These are phyloP conservation scores for Aspergillus pseudoterreus DNA, from an alignment of 2,329 filamentous ascomycete genomes.

Conservation along the genomic window DNA sequence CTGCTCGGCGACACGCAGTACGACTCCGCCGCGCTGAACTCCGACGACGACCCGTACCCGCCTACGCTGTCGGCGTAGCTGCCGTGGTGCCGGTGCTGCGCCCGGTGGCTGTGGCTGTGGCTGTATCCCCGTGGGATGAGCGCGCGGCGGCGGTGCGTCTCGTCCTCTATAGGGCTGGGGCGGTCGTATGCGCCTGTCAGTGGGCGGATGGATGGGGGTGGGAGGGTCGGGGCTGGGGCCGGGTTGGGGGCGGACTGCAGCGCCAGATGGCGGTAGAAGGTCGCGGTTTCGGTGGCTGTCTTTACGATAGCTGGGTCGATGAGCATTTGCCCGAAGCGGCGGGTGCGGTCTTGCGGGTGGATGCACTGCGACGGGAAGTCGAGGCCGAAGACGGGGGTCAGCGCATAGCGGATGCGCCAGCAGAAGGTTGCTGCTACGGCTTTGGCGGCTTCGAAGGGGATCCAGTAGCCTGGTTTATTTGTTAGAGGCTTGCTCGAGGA, in stretches of 20 bases:
- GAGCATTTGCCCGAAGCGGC: conserved; percentile 63
- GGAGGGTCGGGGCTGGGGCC: neutral
- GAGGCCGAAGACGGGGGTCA: conserved; percentile 87
- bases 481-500: neutral
- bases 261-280: conserved; percentile 32
- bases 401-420: conserved; percentile 72
- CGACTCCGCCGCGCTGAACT: conserved; percentile 30
- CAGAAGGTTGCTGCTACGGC: conserved; percentile 90
- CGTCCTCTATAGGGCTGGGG: too few species aligned
- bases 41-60: conserved; percentile 39
- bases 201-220: neutral
- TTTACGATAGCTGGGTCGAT: conserved; percentile 58
- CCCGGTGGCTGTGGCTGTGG: conserved; percentile 10
- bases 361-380: conserved; percentile 73
- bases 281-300: conserved; percentile 44
- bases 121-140: too few species aligned
- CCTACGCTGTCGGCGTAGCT: conserved; percentile 26
- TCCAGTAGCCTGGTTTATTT: conserved; percentile 77
- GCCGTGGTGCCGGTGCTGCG: conserved; percentile 10
- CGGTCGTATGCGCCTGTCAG: too few species aligned
- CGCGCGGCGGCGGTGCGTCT: too few species aligned
- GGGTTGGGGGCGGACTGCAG: neutral
- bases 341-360: conserved; percentile 50
- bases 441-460: conserved; percentile 82
- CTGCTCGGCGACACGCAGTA: conserved; percentile 39